Evolutionary conservation across 2,329 filamentous ascomycete species (phyloP), one percentile per base, ranked within the genome.

Genomic region (Pezicula radicicola): DNA sequence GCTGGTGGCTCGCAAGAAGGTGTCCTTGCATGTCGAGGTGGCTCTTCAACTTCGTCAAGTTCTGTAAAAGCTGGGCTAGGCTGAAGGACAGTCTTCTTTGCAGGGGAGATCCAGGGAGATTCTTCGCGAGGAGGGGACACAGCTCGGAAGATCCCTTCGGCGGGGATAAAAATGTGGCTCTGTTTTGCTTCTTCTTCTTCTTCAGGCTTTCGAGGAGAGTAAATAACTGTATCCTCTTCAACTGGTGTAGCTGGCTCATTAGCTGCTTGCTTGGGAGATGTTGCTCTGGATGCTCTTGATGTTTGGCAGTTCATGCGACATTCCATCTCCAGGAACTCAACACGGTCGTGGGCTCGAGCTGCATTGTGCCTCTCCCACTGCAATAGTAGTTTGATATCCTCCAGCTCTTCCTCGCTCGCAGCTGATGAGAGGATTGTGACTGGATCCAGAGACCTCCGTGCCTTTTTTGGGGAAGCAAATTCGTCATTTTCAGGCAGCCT

Each of bases 271-370:
- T 37, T 43, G n/a, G n/a, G 18, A 25, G 43, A 45, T 42, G 42
- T 35, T 36, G 55, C 48, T 35, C 52, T 55, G 28, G 52, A 41
- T 21, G 44, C 48, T 56, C 59, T 78, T 64, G 84, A 87, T 1
- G 79, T 73, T 71, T 87, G 90, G 68, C 80, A 83, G 44, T 79
- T 77, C 57, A 91, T 78, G 46, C 83, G 77, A 66, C 87, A 91
- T 66, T 93, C 88, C 50, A 87, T 79, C 63, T 89, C 82, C 65
- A 92, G 75, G 68, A 90, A 92, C 30, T 91, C 86, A 45, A 91
- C 76, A 63, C 88, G 81, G 54, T 91, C 88, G 56, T 87, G 76
- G 0, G 88, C 86, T 7, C 86, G 80, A 55, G 87, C 78, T 9
- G 87, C 85, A 50, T 85, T 76, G 63, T 71, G 80, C 68, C 69